Evolutionary conservation across 768 basidiomycete species (phyloP).

Genomic region (Tricholoma saponaceum): DNA sequence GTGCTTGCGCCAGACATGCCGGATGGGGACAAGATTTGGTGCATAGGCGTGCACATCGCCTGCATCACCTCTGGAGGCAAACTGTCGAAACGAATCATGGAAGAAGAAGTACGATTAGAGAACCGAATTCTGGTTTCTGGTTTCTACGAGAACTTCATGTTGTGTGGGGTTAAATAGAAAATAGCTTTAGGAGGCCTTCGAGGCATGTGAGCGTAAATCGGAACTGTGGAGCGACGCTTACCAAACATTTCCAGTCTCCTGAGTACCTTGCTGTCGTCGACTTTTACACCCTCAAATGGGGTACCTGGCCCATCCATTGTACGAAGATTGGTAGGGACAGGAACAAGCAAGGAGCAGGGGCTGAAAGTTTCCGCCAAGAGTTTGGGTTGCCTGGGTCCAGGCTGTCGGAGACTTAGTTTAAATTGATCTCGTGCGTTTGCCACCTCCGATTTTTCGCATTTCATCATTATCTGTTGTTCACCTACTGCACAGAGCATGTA

Average conservation of each 20-base stretch:
- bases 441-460: not conserved
- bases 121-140: constrained; percentile 2
- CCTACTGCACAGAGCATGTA: too few species aligned
- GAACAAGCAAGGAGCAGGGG: not conserved
- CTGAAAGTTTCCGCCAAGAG: not conserved
- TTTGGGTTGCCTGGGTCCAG: not conserved
- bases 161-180: constrained; percentile 13
- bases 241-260: constrained; percentile 6
- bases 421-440: too few species aligned
- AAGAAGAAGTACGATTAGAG: constrained; percentile 4
- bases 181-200: constrained; percentile 14
- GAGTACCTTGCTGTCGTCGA: not conserved
- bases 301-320: not conserved
- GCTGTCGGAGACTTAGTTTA: too few species aligned
- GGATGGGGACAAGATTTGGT: constrained; percentile 54
- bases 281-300: not conserved
- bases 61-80: constrained; percentile 74
- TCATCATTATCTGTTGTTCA: too few species aligned
- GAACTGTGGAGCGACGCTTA: constrained; percentile 13
- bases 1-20: constrained; percentile 19
- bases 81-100: constrained; percentile 77
- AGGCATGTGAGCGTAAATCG: constrained; percentile 13
- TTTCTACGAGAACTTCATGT: constrained; percentile 8
- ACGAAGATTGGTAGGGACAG: not conserved
- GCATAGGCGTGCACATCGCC: constrained; percentile 85